Evolutionary conservation across 192 early-diverging fungal species (phyloP).

Genomic region (Chytriomyces sp.): DNA sequence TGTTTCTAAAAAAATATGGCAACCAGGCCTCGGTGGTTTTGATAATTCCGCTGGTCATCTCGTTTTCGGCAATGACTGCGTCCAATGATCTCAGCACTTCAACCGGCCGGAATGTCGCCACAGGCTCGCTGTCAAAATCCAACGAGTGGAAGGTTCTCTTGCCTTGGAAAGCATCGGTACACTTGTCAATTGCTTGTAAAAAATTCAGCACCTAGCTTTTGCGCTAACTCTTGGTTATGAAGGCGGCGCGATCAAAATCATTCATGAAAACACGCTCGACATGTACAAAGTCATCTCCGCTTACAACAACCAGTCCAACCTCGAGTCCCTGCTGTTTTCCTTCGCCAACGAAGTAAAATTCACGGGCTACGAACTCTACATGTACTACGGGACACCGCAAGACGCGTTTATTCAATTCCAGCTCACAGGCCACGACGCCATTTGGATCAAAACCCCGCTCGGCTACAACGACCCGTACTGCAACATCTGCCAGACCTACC

Average conservation of each 20-base stretch:
- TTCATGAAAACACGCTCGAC: not conserved
- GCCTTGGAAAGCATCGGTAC: not conserved
- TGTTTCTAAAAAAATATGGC: not conserved
- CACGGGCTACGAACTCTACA: not conserved
- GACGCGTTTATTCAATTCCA: conserved; percentile 3
- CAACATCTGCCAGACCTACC: not conserved
- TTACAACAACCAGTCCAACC: not conserved
- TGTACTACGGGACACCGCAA: not conserved
- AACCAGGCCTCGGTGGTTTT: conserved; percentile 12
- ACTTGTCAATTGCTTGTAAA: not conserved
- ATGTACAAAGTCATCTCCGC: not conserved
- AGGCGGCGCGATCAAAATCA: not conserved
- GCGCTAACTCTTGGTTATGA: not conserved
- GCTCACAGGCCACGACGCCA: not conserved
- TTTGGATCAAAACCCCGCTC: not conserved
- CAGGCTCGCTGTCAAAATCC: not conserved
- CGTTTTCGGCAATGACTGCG: not conserved
- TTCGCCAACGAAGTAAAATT: not conserved
- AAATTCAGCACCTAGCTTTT: not conserved
- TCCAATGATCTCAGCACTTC: not conserved
- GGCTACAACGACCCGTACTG: not conserved
- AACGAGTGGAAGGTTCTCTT: not conserved
- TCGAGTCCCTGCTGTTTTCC: not conserved
- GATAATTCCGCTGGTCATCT: conserved; percentile 6
- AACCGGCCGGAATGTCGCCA: conserved; percentile 5